Conservation (phyloP, 352 stramenopile genomes). For the Phytophthora colocasiae region DNA sequence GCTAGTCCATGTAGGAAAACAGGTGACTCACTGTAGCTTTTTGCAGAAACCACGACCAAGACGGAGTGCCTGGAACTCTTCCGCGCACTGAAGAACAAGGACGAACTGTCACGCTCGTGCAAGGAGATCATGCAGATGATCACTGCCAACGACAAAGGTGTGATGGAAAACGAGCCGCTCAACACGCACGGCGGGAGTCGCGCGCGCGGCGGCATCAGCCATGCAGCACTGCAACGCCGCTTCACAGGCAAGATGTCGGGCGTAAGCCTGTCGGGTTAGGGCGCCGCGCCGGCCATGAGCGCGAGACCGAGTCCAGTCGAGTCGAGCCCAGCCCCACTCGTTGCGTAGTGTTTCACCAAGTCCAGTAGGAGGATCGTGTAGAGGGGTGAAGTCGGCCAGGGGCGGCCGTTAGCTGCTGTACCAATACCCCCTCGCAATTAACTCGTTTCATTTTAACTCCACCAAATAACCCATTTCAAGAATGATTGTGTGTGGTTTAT, state of each 20-base stretch:
- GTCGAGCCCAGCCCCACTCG: constrained; percentile 34
- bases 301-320: constrained; percentile 23
- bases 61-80: constrained; percentile 78
- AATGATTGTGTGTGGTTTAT: constrained; percentile 8
- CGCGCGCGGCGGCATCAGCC: constrained; percentile 67
- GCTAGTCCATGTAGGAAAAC: not conserved
- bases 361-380: constrained; percentile 32
- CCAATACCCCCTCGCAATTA: constrained; percentile 21
- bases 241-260: constrained; percentile 89
- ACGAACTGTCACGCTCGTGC: constrained; percentile 73
- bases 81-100: constrained; percentile 80
- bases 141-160: constrained; percentile 65
- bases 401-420: constrained; percentile 27
- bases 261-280: constrained; percentile 55
- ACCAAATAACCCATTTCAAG: constrained; percentile 8
- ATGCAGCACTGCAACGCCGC: constrained; percentile 77
- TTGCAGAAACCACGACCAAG: constrained; percentile 48
- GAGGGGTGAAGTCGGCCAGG: constrained; percentile 26
- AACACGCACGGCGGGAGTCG: constrained; percentile 72
- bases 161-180: constrained; percentile 73
- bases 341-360: constrained; percentile 19
- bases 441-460: constrained; percentile 5
- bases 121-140: constrained; percentile 82
- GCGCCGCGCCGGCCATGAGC: not conserved
- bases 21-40: constrained; percentile 3